phyloP scores from a whole-genome alignment of 805 yeast genomes.

The Spencermartinsiella europaea region DNA sequence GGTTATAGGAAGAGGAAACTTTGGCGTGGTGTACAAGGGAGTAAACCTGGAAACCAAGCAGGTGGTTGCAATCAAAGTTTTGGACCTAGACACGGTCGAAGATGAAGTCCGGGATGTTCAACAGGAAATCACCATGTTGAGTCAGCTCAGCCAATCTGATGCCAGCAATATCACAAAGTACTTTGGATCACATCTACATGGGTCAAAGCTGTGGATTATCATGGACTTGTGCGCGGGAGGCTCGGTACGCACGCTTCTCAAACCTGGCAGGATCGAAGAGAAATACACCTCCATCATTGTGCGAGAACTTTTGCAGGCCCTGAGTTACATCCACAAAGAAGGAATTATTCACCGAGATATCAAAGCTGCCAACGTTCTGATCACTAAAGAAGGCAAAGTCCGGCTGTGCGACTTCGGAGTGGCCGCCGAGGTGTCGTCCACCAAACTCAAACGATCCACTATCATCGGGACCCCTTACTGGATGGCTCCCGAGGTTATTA shows the following conservation, averaged over 20 bases:
- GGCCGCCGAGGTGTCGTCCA: conserved; percentile 83
- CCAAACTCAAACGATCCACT: conserved; percentile 76
- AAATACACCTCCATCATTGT: conserved; percentile 74
- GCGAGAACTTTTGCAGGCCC: conserved; percentile 73
- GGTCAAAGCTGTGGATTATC: conserved; percentile 92
- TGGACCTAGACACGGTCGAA: conserved; percentile 85
- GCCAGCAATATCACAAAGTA: conserved; percentile 92
- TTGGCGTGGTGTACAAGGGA: conserved; percentile 95
- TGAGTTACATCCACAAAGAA: conserved; percentile 74
- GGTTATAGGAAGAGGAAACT: conserved; percentile 92
- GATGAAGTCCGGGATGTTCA: conserved; percentile 96
- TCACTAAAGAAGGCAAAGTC: conserved; percentile 83
- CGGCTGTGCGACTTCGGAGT: conserved; percentile 97
- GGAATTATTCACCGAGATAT: conserved; percentile 96
- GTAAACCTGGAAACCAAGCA: conserved; percentile 50
- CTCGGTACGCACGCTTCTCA: conserved; percentile 73
- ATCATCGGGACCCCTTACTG: conserved; percentile 65
- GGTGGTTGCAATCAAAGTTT: conserved; percentile 86
- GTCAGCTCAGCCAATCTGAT: conserved; percentile 60
- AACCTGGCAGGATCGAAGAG: conserved; percentile 87
- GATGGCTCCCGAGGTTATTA: conserved; percentile 54
- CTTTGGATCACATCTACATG: conserved; percentile 80
- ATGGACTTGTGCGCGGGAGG: conserved; percentile 99
- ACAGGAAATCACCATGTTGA: conserved; percentile 79
- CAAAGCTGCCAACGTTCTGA: conserved; percentile 91